Evolutionary conservation across 441 rosid genomes (phyloP).

Genomic region (Adansonia grandidieri): DNA sequence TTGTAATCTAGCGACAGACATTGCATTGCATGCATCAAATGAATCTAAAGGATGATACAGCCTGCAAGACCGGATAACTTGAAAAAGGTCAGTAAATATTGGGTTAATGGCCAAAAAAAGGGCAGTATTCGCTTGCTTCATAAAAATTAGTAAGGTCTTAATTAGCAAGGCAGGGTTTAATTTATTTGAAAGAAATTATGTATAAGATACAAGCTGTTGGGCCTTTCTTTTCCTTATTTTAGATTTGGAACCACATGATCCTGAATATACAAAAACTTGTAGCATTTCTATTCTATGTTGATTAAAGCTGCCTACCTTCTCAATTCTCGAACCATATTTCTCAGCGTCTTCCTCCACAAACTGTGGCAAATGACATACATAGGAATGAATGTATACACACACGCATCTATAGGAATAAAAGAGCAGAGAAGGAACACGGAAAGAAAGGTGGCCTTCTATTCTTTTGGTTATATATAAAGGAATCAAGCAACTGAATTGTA

Average conservation of each 20-base stretch:
- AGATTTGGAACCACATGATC: background rate
- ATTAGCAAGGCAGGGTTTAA: too few relatives aligned
- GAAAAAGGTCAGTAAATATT: background rate
- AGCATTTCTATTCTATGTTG: constrained; percentile 7
- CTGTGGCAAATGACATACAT: constrained; percentile 41
- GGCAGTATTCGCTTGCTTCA: too few relatives aligned
- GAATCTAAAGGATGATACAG: constrained; percentile 75
- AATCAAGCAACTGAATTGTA: background rate
- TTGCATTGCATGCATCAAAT: constrained; percentile 37
- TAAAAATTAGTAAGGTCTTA: background rate
- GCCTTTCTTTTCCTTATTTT: constrained; percentile 1
- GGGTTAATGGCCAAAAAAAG: too few relatives aligned
- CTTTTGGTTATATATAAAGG: too few relatives aligned
- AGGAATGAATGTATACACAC: background rate
- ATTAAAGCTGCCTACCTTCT: constrained; percentile 72
- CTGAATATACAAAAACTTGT: background rate
- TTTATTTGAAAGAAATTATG: too few relatives aligned
- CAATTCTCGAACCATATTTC: constrained; percentile 61
- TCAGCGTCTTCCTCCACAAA: constrained; percentile 65
- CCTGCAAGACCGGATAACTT: constrained; percentile 47
- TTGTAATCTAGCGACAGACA: background rate
- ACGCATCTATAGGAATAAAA: background rate
- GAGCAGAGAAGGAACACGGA: background rate
- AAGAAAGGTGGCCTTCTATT: background rate
- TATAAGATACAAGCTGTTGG: background rate